Evolutionary conservation across 2,329 filamentous ascomycete genomes (phyloP).

Genomic region (Colletotrichum tropicale): DNA sequence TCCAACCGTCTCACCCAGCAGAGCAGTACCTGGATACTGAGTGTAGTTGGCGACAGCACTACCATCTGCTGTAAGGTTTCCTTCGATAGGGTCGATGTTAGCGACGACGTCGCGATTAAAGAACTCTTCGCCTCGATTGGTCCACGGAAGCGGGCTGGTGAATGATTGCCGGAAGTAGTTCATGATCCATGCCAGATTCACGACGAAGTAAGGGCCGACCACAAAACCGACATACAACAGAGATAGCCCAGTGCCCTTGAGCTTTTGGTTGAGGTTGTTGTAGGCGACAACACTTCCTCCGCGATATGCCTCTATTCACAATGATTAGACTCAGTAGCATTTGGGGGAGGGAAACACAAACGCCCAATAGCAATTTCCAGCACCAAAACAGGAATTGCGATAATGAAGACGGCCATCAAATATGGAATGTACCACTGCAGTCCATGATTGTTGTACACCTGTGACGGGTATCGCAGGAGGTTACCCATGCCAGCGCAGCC

Average conservation of each 20-base stretch:
- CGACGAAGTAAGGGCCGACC: conserved; percentile 62
- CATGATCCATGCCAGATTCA: conserved; percentile 64
- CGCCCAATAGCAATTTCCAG: conserved; percentile 73
- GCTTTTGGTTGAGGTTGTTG: conserved; percentile 55
- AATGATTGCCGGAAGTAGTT: conserved; percentile 62
- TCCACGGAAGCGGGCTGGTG: conserved; percentile 59
- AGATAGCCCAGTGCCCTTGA: conserved; percentile 59
- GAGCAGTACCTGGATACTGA: conserved; percentile 46
- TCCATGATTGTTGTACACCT: conserved; percentile 64
- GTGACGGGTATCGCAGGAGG: conserved; percentile 60
- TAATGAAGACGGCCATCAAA: conserved; percentile 56
- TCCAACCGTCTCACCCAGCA: conserved; percentile 61
- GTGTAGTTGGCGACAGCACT: conserved; percentile 36
- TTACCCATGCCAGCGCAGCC: conserved; percentile 64
- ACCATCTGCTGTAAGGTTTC: conserved; percentile 40
- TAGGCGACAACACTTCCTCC: conserved; percentile 60
- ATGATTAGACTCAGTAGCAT: neutral
- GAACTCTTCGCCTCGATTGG: conserved; percentile 53
- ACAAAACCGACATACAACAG: conserved; percentile 57
- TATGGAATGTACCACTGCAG: conserved; percentile 67
- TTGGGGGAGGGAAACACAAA: neutral
- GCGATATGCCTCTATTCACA: conserved; percentile 50
- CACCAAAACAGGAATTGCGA: conserved; percentile 60
- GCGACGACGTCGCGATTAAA: conserved; percentile 54
- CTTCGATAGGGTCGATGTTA: conserved; percentile 47